Conservation (phyloP, 176 grass and related monocot genomes). For the Melocanna baccifera region DNA sequence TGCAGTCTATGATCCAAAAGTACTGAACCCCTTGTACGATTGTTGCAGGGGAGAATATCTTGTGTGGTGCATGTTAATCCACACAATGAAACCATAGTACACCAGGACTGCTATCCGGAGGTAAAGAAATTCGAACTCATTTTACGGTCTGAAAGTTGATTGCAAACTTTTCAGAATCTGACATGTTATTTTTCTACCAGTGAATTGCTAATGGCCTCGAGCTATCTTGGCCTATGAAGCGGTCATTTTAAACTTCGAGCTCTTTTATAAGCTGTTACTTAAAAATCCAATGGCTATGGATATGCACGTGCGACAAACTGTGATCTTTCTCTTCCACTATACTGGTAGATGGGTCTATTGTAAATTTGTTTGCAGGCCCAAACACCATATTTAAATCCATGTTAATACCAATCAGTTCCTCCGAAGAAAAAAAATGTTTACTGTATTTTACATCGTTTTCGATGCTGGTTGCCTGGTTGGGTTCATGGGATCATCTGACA, state of each 20-base stretch:
- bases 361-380: constrained; percentile 25
- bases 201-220: constrained; percentile 15
- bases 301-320: background rate
- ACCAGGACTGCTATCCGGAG: constrained; percentile 65
- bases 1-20: background rate
- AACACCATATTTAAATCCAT: background rate
- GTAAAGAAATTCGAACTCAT: constrained; percentile 23
- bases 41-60: constrained; percentile 51
- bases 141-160: background rate
- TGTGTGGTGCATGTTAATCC: constrained; percentile 54
- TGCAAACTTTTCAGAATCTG: constrained; percentile 3
- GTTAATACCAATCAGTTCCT: background rate
- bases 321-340: background rate
- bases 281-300: background rate
- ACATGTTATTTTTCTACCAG: constrained; percentile 17
- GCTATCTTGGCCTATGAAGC: background rate
- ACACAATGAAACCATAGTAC: constrained; percentile 46
- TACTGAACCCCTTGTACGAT: constrained; percentile 1
- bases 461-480: background rate
- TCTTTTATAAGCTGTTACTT: constrained; percentile 3
- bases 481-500: background rate
- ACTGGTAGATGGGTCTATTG: constrained; percentile 16
- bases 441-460: background rate
- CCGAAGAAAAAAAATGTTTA: background rate
- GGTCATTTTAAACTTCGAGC: constrained; percentile 20